Conservation (phyloP, 1,139 yeast species). For the Lodderomyces metapsilosis region DNA sequence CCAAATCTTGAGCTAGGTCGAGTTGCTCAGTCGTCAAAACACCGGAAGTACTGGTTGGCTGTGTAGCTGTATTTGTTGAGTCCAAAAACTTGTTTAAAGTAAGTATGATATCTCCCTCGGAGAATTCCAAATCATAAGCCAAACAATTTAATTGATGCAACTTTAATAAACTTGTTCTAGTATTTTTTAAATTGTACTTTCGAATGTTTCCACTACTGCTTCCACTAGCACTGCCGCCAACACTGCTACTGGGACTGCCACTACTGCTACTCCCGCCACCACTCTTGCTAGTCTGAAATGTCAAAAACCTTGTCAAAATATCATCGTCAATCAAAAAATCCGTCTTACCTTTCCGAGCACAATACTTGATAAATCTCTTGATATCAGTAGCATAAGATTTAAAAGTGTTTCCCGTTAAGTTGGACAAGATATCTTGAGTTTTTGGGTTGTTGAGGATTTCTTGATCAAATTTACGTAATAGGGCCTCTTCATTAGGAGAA, state of each 20-base stretch:
- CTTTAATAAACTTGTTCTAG: constrained; percentile 15
- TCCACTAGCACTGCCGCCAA: not conserved
- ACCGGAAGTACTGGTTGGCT: not conserved
- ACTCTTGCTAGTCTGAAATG: constrained; percentile 12
- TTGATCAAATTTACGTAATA: constrained; percentile 14
- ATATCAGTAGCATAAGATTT: constrained; percentile 17
- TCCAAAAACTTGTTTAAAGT: constrained; percentile 27
- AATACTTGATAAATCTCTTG: constrained; percentile 14
- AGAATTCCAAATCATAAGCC: constrained; percentile 14
- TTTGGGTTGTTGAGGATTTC: constrained; percentile 13
- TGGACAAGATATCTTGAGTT: constrained; percentile 11
- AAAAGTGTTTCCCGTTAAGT: constrained; percentile 14
- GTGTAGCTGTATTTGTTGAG: not conserved
- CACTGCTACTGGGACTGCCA: not conserved
- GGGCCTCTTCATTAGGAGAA: constrained; percentile 9
- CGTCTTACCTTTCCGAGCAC: constrained; percentile 15
- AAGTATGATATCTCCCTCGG: constrained; percentile 58
- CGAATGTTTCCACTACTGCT: constrained; percentile 1
- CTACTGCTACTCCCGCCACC: not conserved
- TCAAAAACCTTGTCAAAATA: constrained; percentile 14
- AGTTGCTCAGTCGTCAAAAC: not conserved
- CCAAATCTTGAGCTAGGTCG: not conserved
- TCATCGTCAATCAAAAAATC: constrained; percentile 13
- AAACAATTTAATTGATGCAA: constrained; percentile 16
- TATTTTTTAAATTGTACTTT: constrained; percentile 11